phyloP scores from a whole-genome alignment of 2,329 filamentous ascomycete species.

The Lachnellula cervina region DNA sequence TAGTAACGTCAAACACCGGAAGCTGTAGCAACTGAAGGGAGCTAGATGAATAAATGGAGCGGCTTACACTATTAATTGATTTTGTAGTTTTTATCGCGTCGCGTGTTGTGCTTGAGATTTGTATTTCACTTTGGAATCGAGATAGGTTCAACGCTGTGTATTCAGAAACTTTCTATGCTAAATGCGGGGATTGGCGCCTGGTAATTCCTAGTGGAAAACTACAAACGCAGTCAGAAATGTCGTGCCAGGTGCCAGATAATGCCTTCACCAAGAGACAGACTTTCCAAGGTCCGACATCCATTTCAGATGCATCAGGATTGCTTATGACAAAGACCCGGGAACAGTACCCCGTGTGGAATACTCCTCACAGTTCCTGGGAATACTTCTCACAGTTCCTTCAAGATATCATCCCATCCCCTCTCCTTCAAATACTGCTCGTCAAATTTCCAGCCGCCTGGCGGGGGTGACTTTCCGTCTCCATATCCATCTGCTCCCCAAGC shows the following conservation, averaged over 20 bases:
- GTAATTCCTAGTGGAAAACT: not conserved
- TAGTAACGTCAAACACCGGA: too few species aligned
- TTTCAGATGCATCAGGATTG: too few species aligned
- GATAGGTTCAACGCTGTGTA: not conserved
- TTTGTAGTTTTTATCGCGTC: not conserved
- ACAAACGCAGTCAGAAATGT: not conserved
- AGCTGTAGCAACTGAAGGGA: too few species aligned
- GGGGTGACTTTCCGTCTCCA: not conserved
- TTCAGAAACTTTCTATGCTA: not conserved
- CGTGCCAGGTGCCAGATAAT: not conserved
- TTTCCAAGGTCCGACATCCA: too few species aligned
- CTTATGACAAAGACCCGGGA: too few species aligned
- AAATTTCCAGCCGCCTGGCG: too few species aligned
- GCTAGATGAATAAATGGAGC: not conserved
- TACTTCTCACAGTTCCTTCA: not conserved
- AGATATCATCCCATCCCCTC: not conserved
- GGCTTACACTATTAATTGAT: not conserved
- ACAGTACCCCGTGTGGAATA: too few species aligned
- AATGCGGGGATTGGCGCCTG: not conserved
- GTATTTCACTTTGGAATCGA: not conserved
- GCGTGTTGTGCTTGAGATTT: not conserved
- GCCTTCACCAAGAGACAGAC: too few species aligned
- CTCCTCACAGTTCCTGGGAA: not conserved
- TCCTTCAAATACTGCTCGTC: not conserved
- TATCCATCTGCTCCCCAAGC: not conserved